Percentiles rank a stretch among this genome's conserved stretches.
Conservation (phyloP, 495 filamentous ascomycete genomes). For the Sordaria brevicollis region DNA sequence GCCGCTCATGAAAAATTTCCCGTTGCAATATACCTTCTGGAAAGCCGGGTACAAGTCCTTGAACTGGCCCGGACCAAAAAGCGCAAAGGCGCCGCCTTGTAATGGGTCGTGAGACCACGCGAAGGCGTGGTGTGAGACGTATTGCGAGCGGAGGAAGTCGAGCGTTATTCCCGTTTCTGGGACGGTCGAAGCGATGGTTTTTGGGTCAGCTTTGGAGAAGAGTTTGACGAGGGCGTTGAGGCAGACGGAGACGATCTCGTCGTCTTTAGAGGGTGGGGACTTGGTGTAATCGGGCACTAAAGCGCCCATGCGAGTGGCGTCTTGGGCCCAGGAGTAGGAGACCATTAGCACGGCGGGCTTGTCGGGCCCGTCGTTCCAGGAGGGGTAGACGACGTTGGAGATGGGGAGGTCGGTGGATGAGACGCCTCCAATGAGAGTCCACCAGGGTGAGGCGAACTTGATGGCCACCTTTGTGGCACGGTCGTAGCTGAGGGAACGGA, state of each 20-base stretch:
- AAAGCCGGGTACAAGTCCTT: constrained; percentile 19
- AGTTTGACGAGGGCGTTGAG: constrained; percentile 6
- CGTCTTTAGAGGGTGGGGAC: constrained; percentile 14
- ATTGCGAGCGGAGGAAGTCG: constrained; percentile 5
- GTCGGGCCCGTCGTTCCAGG: constrained; percentile 23
- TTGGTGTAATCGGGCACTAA: constrained; percentile 14
- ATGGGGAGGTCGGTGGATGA: constrained; percentile 27
- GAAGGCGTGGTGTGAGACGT: constrained; percentile 22
- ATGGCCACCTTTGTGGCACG: constrained; percentile 24
- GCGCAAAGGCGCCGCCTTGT: constrained; percentile 35
- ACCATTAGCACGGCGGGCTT: constrained; percentile 28
- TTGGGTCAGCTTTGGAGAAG: neutral
- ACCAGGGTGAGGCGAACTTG: constrained; percentile 23
- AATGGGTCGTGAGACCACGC: constrained; percentile 27
- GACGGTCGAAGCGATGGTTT: constrained; percentile 1
- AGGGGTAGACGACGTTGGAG: constrained; percentile 34
- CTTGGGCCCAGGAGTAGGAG: constrained; percentile 34
- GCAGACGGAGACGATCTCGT: constrained; percentile 1
- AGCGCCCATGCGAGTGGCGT: constrained; percentile 28
- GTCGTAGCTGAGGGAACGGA: constrained; percentile 22
- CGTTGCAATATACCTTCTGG: constrained; percentile 13
- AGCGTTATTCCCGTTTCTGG: constrained; percentile 2
- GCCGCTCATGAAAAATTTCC: constrained; percentile 25
- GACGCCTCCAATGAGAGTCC: constrained; percentile 23
- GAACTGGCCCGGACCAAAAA: constrained; percentile 37